These are phyloP conservation scores for Curvularia lunata DNA, from an alignment of 2,329 filamentous ascomycete species.

Conservation along the genomic window DNA sequence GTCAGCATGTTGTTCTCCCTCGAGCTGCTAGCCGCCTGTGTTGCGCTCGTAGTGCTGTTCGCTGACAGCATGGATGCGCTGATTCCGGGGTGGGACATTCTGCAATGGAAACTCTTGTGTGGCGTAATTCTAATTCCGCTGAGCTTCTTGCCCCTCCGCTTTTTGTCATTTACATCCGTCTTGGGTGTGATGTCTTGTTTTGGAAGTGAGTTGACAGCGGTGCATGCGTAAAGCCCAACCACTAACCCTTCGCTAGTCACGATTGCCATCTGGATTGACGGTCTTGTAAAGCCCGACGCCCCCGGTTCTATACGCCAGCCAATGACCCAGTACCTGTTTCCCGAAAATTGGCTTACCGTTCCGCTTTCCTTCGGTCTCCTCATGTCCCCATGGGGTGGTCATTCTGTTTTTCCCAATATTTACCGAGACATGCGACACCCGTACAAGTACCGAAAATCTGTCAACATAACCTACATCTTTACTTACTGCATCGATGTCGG, in stretches of 20 bases:
- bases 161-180: constrained; percentile 88
- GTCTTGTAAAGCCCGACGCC: constrained; percentile 76
- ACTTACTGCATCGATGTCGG: constrained; percentile 82
- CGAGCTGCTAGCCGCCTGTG: constrained; percentile 85
- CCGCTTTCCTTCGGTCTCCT: constrained; percentile 89
- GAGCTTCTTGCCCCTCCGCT: constrained; percentile 80
- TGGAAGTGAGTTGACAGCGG: constrained; percentile 70
- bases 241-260: constrained; percentile 67
- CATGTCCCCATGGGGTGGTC: constrained; percentile 80
- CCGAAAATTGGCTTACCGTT: constrained; percentile 82
- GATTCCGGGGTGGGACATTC: constrained; percentile 71
- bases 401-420: constrained; percentile 82
- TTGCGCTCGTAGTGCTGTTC: constrained; percentile 90
- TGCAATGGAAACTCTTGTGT: constrained; percentile 85
- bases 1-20: constrained; percentile 87
- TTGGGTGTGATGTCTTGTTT: constrained; percentile 91
- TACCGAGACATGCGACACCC: constrained; percentile 81
- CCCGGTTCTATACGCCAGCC: constrained; percentile 87
- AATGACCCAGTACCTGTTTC: constrained; percentile 80
- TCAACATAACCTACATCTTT: constrained; percentile 83
- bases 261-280: constrained; percentile 81
- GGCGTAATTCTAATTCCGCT: constrained; percentile 79
- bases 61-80: constrained; percentile 86
- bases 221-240: neutral
- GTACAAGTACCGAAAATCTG: constrained; percentile 75